phyloP scores from a whole-genome alignment of 2,329 filamentous ascomycete genomes.

The Penicillium sp. region DNA sequence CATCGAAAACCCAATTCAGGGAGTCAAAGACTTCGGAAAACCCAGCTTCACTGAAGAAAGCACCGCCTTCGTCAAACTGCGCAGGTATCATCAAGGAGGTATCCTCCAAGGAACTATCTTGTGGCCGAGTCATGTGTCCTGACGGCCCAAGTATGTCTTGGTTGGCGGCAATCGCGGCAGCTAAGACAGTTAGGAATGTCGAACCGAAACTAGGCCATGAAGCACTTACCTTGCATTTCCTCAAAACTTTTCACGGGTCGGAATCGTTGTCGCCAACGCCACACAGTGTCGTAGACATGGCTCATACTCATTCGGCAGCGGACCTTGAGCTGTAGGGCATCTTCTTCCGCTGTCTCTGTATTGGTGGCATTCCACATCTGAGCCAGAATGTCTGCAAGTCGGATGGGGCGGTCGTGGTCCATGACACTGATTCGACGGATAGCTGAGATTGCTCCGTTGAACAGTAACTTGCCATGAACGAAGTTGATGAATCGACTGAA shows the following conservation, averaged over 20 bases:
- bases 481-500: constrained; percentile 58
- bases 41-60: constrained; percentile 46
- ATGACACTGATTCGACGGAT: constrained; percentile 61
- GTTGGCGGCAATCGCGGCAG: constrained; percentile 33
- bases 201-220: constrained; percentile 1
- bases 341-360: constrained; percentile 34
- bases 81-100: constrained; percentile 34
- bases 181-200: constrained; percentile 21
- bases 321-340: constrained; percentile 59
- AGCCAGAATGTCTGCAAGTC: constrained; percentile 64
- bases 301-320: constrained; percentile 67
- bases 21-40: constrained; percentile 81
- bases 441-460: constrained; percentile 59
- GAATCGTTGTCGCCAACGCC: constrained; percentile 65
- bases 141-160: constrained; percentile 35
- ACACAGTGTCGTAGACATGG: constrained; percentile 66
- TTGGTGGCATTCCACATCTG: constrained; percentile 61
- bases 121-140: constrained; percentile 30
- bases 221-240: constrained; percentile 66
- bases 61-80: constrained; percentile 38
- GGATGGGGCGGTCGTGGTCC: constrained; percentile 63
- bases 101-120: constrained; percentile 33
- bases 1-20: constrained; percentile 89
- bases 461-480: constrained; percentile 56
- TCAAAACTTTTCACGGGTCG: constrained; percentile 62